These are phyloP conservation scores for Teratosphaeriaceae sp. DNA, from an alignment of 2,329 filamentous ascomycete genomes.

Conservation along the genomic window DNA sequence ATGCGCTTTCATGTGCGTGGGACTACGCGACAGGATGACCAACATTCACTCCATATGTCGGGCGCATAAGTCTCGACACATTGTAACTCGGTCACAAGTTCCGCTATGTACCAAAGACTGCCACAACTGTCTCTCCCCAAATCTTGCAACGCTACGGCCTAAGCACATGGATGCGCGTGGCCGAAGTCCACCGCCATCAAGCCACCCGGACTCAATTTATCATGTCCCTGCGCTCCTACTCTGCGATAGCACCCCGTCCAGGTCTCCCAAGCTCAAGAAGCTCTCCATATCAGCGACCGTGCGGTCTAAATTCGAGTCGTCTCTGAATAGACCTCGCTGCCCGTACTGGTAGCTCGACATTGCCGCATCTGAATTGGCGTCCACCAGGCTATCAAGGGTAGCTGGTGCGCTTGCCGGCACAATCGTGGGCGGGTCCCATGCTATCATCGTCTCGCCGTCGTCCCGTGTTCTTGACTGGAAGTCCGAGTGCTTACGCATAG, in stretches of 20 bases:
- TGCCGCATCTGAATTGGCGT: not conserved
- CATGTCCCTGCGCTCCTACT: too few species aligned
- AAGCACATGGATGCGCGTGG: too few species aligned
- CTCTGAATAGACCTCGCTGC: not conserved
- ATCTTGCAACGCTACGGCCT: not conserved
- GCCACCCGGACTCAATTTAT: too few species aligned
- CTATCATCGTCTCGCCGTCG: not conserved
- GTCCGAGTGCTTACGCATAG: not conserved
- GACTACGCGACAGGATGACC: not conserved
- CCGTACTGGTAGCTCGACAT: not conserved
- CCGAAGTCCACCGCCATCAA: not conserved
- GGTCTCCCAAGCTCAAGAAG: not conserved
- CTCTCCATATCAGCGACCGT: not conserved
- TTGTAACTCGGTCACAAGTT: not conserved
- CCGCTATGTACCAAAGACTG: too few species aligned
- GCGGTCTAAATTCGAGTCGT: constrained; percentile 4
- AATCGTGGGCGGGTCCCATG: not conserved
- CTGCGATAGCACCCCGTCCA: not conserved
- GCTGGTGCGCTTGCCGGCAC: not conserved
- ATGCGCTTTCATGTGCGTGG: constrained; percentile 1
- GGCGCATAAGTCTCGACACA: not conserved
- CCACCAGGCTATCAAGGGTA: not conserved
- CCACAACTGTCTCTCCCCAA: too few species aligned
- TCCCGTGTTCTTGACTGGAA: not conserved
- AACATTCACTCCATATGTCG: not conserved